These are phyloP conservation scores for Dactylorhiza incarnata DNA, from an alignment of 106 monocot genomes.

Conservation along the genomic window DNA sequence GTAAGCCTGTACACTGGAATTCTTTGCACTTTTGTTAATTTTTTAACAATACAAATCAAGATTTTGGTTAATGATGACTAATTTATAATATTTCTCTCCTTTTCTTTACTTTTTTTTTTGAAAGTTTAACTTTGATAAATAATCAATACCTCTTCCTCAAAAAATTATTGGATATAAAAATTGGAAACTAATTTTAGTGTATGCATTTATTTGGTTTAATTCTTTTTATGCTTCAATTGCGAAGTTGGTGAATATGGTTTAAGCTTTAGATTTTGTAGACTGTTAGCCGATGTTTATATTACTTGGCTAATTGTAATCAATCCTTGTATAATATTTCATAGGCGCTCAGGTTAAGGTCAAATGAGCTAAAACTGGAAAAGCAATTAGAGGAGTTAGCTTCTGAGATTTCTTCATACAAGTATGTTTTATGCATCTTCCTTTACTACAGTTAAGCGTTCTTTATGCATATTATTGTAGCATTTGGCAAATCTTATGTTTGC, in stretches of 20 bases:
- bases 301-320: background rate
- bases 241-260: background rate
- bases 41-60: background rate
- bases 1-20: no score
- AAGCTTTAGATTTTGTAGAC: background rate
- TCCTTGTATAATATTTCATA: conserved; percentile 16
- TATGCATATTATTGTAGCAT: conserved; percentile 1
- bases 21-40: no score
- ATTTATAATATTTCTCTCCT: background rate
- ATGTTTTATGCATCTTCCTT: conserved; percentile 18
- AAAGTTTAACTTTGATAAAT: background rate
- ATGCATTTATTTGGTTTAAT: background rate
- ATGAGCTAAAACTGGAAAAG: conserved; percentile 94
- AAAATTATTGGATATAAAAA: background rate
- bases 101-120: background rate
- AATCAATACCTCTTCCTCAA: background rate
- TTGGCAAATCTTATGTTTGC: background rate
- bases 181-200: background rate
- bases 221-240: background rate
- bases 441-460: background rate
- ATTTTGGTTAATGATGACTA: background rate
- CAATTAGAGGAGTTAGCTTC: conserved; percentile 52
- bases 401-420: conserved; percentile 88
- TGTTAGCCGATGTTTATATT: background rate
- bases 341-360: conserved; percentile 94